phyloP scores from a whole-genome alignment of 169 alveolate genomes.

The Plasmodium knowlesi region DNA sequence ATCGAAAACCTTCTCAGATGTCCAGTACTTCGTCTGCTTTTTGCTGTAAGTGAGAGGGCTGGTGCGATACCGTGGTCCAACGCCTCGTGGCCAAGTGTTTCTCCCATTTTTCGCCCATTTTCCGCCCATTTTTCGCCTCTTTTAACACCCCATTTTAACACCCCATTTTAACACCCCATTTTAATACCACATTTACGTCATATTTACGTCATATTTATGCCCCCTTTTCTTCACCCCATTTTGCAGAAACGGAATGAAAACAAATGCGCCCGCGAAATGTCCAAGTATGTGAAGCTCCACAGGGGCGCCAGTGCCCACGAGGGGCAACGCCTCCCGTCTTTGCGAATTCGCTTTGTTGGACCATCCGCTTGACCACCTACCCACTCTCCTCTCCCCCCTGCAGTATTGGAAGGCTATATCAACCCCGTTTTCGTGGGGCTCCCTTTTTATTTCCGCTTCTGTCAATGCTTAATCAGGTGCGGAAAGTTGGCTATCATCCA shows the following conservation, averaged over 20 bases:
- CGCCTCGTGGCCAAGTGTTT: neutral
- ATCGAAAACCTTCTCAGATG: constrained; percentile 86
- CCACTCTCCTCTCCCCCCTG: neutral
- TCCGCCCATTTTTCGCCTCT: neutral
- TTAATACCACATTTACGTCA: too few species aligned
- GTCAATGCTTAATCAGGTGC: constrained; percentile 88
- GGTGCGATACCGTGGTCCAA: too few species aligned
- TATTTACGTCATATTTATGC: too few species aligned
- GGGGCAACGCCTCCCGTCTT: neutral
- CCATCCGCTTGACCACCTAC: neutral
- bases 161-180: too few species aligned
- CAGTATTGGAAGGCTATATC: constrained; percentile 80
- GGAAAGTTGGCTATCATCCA: constrained; percentile 15
- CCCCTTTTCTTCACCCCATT: neutral
- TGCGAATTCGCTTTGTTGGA: neutral
- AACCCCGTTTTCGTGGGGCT: constrained; percentile 85
- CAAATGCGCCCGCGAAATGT: constrained; percentile 52
- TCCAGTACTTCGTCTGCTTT: constrained; percentile 82
- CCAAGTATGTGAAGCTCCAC: constrained; percentile 30
- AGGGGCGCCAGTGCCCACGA: neutral
- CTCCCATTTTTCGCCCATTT: neutral
- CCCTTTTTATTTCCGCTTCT: constrained; percentile 87
- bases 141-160: neutral
- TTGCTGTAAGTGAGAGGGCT: constrained; percentile 69
- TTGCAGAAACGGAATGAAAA: constrained; percentile 42